Evolutionary conservation across 495 filamentous ascomycete genomes (phyloP), one percentile per base, ranked within the genome.

Genomic region (Penicillium longicatenatum): DNA sequence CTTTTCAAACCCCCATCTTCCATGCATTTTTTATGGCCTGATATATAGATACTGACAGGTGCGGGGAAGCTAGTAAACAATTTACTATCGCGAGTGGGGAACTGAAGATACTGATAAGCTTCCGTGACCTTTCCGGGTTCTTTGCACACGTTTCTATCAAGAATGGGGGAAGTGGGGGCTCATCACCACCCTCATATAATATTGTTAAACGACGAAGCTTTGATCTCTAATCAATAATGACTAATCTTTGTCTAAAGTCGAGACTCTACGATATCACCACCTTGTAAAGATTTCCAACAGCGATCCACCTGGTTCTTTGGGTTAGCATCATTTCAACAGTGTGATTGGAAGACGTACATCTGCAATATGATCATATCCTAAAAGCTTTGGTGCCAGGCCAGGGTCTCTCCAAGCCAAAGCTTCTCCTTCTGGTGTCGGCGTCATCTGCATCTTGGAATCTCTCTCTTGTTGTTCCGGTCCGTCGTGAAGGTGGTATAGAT

Each of bases 401-500:
- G 77, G 74, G 58, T 80, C 75, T 43, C 72, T 62, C 78, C 78
- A 80, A 6, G 74, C 76, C n/a, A 79, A 52, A 11, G 74, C 73
- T 54, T 79, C 77, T 2, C 76, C 77, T 29, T 70, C 69, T 0
- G 73, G 75, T 0, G 75, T 77, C 0, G 75, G 77, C 0, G 69
- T 61, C 77, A 79, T 78, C 44, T 66, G 68, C 70, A 79, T 72
- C 35, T 72, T 71, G 3, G 62, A 61, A 61, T 83, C 80, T 26
- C 79, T 59, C 47, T 79, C 76, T 42, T 75, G 51, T 63, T 81
- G 80, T 42, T 81, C 78, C 2, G 65, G 57, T 2, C 80, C 80
- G 24, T 83, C 80, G 33, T 75, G 78, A 1, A 82, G 66, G 58
- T 83, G 79, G 47, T 83, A 82, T 3, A 81, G 62, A 53, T 79